A percentile compares a stretch with the other conserved stretches of the same genome.
phyloP scores from a whole-genome alignment of 257 asterid species.

The Apocynum venetum region DNA sequence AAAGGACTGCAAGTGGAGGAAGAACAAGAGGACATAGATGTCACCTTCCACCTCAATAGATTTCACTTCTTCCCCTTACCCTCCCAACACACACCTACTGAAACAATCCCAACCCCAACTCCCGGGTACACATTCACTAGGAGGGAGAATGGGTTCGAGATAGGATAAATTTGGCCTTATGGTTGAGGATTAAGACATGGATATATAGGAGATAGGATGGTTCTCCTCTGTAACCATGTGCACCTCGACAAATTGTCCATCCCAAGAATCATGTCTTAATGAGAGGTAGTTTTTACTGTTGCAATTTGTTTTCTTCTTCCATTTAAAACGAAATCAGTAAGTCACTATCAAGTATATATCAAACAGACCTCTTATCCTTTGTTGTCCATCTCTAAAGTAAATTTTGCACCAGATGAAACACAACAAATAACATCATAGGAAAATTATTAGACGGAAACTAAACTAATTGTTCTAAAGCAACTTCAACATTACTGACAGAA shows the following conservation, averaged over 20 bases:
- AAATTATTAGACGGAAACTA: neutral
- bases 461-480: neutral
- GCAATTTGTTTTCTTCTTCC: neutral
- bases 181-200: conserved; percentile 12
- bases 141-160: neutral
- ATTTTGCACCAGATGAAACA: neutral
- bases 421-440: neutral
- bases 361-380: neutral
- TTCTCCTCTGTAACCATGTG: conserved; percentile 12
- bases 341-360: neutral
- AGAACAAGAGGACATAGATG: conserved; percentile 17
- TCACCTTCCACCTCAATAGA: conserved; percentile 10
- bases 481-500: neutral
- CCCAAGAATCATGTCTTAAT: conserved; percentile 1
- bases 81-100: neutral
- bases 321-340: neutral
- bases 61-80: neutral
- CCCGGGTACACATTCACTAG: neutral
- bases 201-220: neutral
- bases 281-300: neutral
- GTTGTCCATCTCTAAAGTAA: neutral
- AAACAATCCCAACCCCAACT: neutral
- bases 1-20: conserved; percentile 19
- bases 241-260: conserved; percentile 5
- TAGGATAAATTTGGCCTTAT: neutral